A percentile compares a stretch with the other conserved stretches of the same genome.
Conservation (phyloP, 2,329 filamentous ascomycete species). For the Diplodia seriata region DNA sequence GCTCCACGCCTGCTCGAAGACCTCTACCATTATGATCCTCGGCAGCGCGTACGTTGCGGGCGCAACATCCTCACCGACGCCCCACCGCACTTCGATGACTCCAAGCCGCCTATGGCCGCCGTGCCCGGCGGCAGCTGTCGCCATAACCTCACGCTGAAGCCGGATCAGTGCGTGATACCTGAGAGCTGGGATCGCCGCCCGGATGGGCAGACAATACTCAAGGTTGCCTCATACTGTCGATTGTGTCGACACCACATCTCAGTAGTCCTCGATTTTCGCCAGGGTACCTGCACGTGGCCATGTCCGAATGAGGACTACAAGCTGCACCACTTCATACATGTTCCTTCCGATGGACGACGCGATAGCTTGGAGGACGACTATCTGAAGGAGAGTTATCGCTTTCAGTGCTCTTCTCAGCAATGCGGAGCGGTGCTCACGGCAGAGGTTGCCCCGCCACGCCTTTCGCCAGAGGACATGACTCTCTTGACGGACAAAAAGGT, state of each 20-base stretch:
- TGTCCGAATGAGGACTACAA: conserved; percentile 60
- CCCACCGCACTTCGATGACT: conserved; percentile 59
- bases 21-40: conserved; percentile 60
- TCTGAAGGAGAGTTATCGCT: conserved; percentile 48
- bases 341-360: conserved; percentile 42
- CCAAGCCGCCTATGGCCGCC: conserved; percentile 42
- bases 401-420: conserved; percentile 64
- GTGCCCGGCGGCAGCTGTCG: conserved; percentile 59
- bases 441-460: conserved; percentile 59
- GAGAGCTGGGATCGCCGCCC: conserved; percentile 49
- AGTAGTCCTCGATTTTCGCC: conserved; percentile 61
- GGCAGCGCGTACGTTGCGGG: conserved; percentile 52
- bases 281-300: conserved; percentile 47
- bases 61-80: conserved; percentile 65
- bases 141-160: conserved; percentile 66
- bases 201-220: conserved; percentile 55
- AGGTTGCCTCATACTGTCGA: conserved; percentile 66
- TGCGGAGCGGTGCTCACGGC: conserved; percentile 64
- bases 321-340: conserved; percentile 67
- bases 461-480: conserved; percentile 57
- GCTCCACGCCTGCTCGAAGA: conserved; percentile 60
- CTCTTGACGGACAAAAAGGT: conserved; percentile 62
- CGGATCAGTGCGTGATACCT: conserved; percentile 60
- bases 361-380: conserved; percentile 35
- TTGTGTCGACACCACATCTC: conserved; percentile 69